Base-by-base conservation (phyloP, 371 early-diverging fungal species). In the Choanephora cucurbitarum region DNA sequence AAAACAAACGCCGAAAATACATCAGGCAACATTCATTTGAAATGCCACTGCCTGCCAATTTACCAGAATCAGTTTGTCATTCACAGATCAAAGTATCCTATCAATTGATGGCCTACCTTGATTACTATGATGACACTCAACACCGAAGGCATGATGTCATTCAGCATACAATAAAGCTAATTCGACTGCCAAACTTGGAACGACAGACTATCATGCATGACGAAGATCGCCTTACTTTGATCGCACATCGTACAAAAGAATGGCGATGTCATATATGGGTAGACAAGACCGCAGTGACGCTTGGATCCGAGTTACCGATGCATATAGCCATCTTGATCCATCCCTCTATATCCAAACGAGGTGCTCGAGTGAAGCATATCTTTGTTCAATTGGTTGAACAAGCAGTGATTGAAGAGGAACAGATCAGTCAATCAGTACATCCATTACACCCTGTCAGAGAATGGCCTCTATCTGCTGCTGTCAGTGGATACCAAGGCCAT, bases 31-130 rank as follows among this genome's bases (percentile, higher is more conserved):
- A 60, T 42, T 44, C 63, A 19, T 70, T 70, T 55, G 70, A 70
- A 48, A 60, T 70, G 60, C 64, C 60, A 21, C 37, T 70, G 19
- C 55, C 69, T 2, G 24, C 48, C 11, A 60, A 54, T 19, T 41
- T 68, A 19, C 69, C 69, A 34, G 69, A 68, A 54, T 49, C 65
- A 0, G 49, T 68, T 11, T 15, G 52, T 18, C 49, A 52, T 49
- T 21, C 60, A 8, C 57, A 68, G 37, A 55, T 64, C 11, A 44
- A 54, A 6, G 65, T 64, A 9, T 24, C 55, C 10, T 56, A 62
- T 49, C 41, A 48, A 9, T 53, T 60, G 11, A 39, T 45, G 7
- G 37, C 52, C 1, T 22, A 28, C n/a, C 22, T 62, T 14, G 43
- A 50, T 7, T 59, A 62, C 37, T 23, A 52, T 14, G 33, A 52